Conservation (phyloP, 768 basidiomycete species). For the Kwoniella dendrophila region DNA sequence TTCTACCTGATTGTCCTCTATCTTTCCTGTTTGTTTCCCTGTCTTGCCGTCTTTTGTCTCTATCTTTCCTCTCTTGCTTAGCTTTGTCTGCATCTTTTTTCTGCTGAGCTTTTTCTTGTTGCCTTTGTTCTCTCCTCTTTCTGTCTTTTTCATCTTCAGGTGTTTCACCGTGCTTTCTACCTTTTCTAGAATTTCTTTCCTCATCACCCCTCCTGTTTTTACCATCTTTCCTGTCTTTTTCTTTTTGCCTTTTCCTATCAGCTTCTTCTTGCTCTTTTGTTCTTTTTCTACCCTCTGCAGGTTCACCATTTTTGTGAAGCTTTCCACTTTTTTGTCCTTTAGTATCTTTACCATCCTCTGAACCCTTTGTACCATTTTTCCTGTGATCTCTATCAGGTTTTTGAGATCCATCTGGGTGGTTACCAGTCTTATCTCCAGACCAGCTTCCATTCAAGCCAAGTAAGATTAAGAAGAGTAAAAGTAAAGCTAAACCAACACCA, state of each 20-base stretch:
- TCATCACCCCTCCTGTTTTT: constrained; percentile 2
- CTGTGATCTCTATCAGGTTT: neutral
- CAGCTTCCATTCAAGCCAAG: constrained; percentile 32
- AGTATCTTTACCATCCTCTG: no score
- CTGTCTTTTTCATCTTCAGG: neutral
- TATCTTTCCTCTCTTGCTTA: neutral
- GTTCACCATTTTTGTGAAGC: no score
- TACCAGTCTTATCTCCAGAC: neutral
- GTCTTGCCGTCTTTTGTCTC: neutral
- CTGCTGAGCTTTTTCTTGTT: no score
- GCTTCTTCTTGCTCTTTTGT: no score
- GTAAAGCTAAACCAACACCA: constrained; percentile 29
- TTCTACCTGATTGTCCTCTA: neutral
- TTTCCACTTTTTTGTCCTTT: no score
- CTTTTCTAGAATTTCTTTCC: neutral
- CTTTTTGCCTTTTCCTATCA: no score
- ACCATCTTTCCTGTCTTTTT: constrained; percentile 6
- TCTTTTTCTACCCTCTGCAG: no score
- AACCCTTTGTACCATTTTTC: neutral
- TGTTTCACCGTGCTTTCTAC: neutral
- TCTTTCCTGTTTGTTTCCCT: constrained; percentile 10
- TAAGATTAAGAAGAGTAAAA: constrained; percentile 27
- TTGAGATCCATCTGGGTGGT: neutral
- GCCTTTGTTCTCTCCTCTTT: constrained; percentile 2
- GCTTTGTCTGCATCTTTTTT: neutral